Evolutionary conservation across 2,329 filamentous ascomycete genomes (phyloP).

Genomic region (Pseudocercospora pini-densiflorae): DNA sequence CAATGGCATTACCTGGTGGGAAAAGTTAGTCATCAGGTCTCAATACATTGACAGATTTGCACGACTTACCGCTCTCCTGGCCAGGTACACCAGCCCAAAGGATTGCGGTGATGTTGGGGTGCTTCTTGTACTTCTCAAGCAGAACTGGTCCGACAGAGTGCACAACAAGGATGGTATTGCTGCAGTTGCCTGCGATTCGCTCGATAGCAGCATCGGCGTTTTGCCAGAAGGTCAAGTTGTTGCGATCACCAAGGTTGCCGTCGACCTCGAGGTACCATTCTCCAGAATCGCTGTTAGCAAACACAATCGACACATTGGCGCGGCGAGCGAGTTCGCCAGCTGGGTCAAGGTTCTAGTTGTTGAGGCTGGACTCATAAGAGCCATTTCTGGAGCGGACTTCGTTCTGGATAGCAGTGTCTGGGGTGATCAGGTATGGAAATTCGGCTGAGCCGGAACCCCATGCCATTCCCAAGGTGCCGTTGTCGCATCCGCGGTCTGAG

Average conservation of each 20-base stretch:
- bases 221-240: slow-evolving; percentile 53
- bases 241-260: slow-evolving; percentile 52
- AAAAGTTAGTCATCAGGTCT: neutral
- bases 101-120: slow-evolving; percentile 40
- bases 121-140: slow-evolving; percentile 37
- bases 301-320: slow-evolving; percentile 48
- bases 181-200: slow-evolving; percentile 48
- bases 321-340: slow-evolving; percentile 38
- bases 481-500: slow-evolving; percentile 50
- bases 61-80: slow-evolving; percentile 34
- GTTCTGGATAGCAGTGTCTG: slow-evolving; percentile 37
- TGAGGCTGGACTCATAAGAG: slow-evolving; percentile 33
- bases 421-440: slow-evolving; percentile 39
- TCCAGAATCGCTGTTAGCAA: slow-evolving; percentile 54
- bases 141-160: slow-evolving; percentile 36
- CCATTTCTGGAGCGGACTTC: slow-evolving; percentile 30
- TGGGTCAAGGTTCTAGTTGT: slow-evolving; percentile 33
- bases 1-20: slow-evolving; percentile 23
- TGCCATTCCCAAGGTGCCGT: slow-evolving; percentile 52
- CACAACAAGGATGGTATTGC: slow-evolving; percentile 39
- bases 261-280: slow-evolving; percentile 55
- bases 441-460: slow-evolving; percentile 52
- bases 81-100: slow-evolving; percentile 39
- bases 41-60: neutral
- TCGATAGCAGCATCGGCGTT: slow-evolving; percentile 62